Evolutionary conservation across 371 early-diverging fungal genomes (phyloP).

Genomic region (Mortierella sp.): DNA sequence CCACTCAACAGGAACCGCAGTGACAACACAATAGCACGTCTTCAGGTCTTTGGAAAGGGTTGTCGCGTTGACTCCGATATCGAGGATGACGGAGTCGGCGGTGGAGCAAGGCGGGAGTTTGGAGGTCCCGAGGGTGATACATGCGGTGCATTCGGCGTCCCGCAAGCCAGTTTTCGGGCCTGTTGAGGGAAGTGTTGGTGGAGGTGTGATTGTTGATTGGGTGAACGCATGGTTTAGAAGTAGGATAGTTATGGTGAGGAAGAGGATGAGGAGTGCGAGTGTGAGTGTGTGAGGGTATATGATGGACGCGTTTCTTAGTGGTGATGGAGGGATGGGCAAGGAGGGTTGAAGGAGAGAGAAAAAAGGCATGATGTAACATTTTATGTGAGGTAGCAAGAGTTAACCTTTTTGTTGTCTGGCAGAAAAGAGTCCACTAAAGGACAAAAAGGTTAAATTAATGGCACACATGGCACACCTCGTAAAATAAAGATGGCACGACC

Average conservation of each 20-base stretch:
- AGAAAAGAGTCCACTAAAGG: too few species aligned
- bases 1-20: neutral
- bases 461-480: too few species aligned
- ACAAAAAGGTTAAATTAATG: too few species aligned
- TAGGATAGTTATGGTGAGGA: neutral
- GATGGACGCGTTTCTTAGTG: neutral
- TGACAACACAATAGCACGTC: neutral
- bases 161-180: neutral
- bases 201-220: neutral
- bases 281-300: neutral
- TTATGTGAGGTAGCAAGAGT: too few species aligned
- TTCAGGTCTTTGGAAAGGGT: neutral
- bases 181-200: neutral
- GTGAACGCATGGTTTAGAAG: neutral
- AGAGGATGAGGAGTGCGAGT: too few species aligned
- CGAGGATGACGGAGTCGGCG: neutral
- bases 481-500: too few species aligned
- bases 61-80: neutral
- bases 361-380: too few species aligned
- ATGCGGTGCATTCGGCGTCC: neutral
- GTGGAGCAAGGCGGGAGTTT: neutral
- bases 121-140: neutral
- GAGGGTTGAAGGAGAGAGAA: neutral
- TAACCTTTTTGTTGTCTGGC: too few species aligned
- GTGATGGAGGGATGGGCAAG: neutral